Conservation (phyloP, 2,329 filamentous ascomycete genomes). For the Chrysoporthe cubensis region DNA sequence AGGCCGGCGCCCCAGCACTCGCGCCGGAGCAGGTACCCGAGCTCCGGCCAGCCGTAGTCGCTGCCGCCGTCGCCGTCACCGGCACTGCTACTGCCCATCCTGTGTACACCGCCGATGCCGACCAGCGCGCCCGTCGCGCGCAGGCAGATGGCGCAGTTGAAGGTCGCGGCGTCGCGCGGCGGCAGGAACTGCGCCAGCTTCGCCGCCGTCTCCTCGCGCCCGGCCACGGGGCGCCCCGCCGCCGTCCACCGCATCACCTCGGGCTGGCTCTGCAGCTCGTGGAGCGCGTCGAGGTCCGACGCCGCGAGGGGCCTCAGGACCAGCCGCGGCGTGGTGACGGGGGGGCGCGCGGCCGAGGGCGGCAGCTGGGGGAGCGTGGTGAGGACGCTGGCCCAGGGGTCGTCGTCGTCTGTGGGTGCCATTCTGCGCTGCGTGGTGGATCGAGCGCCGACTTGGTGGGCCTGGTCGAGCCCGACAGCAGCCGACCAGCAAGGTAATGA, state of each 20-base stretch:
- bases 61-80: constrained; percentile 35
- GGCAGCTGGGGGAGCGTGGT: constrained; percentile 15
- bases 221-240: constrained; percentile 41
- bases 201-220: constrained; percentile 47
- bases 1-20: constrained; percentile 61
- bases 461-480: too few relatives aligned
- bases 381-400: constrained; percentile 5
- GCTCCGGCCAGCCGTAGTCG: constrained; percentile 51
- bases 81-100: constrained; percentile 36
- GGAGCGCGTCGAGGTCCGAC: constrained; percentile 53
- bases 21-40: constrained; percentile 61
- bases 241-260: constrained; percentile 67
- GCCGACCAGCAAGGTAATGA: too few relatives aligned
- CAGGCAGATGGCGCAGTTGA: constrained; percentile 59
- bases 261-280: constrained; percentile 58
- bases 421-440: not conserved
- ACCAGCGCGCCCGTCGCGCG: constrained; percentile 54
- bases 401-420: not conserved
- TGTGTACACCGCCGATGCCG: constrained; percentile 52
- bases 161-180: constrained; percentile 54
- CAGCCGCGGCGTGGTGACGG: constrained; percentile 16
- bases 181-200: constrained; percentile 49
- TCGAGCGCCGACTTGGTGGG: too few relatives aligned
- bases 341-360: not conserved
- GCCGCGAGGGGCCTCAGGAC: constrained; percentile 10